Evolutionary conservation across 441 rosid species (phyloP).

Genomic region (Geranium incanum): DNA sequence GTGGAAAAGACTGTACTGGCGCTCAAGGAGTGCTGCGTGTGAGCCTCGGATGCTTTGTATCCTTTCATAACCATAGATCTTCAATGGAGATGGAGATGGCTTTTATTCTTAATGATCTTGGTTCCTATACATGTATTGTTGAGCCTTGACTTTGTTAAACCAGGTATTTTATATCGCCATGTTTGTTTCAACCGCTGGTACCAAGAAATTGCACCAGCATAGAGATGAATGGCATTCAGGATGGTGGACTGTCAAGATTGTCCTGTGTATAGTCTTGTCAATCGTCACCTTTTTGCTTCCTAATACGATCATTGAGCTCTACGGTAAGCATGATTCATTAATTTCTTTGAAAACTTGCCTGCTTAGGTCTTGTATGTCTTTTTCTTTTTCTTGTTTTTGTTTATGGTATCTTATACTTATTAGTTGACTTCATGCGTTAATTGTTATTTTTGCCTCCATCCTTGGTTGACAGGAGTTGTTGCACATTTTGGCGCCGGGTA

Average conservation of each 20-base stretch:
- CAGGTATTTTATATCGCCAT: constrained; percentile 66
- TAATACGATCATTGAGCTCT: constrained; percentile 50
- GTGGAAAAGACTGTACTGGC: constrained; percentile 67
- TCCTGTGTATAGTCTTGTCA: constrained; percentile 55
- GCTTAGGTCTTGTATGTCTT: constrained; percentile 7
- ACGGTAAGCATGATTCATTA: constrained; percentile 44
- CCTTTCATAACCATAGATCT: constrained; percentile 36
- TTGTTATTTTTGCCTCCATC: constrained; percentile 12
- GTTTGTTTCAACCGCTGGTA: constrained; percentile 70
- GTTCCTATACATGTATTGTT: not conserved
- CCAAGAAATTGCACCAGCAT: constrained; percentile 45
- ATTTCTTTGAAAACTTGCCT: not conserved
- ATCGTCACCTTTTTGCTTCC: constrained; percentile 64
- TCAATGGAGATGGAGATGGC: not conserved
- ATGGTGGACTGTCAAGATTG: constrained; percentile 76
- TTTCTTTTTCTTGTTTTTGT: constrained; percentile 9
- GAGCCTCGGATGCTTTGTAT: constrained; percentile 95
- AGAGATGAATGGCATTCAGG: constrained; percentile 93
- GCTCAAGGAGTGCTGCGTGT: constrained; percentile 87
- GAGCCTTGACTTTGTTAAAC: constrained; percentile 32
- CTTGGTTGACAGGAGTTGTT: constrained; percentile 69
- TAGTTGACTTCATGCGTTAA: not conserved
- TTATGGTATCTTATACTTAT: not conserved
- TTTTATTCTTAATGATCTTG: not conserved
- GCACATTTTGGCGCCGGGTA: constrained; percentile 99